A percentile compares a stretch with the other conserved stretches of the same genome.
These are phyloP conservation scores for Thermothelomyces thermophilus DNA, from an alignment of 2,329 filamentous ascomycete species.

Conservation along the genomic window DNA sequence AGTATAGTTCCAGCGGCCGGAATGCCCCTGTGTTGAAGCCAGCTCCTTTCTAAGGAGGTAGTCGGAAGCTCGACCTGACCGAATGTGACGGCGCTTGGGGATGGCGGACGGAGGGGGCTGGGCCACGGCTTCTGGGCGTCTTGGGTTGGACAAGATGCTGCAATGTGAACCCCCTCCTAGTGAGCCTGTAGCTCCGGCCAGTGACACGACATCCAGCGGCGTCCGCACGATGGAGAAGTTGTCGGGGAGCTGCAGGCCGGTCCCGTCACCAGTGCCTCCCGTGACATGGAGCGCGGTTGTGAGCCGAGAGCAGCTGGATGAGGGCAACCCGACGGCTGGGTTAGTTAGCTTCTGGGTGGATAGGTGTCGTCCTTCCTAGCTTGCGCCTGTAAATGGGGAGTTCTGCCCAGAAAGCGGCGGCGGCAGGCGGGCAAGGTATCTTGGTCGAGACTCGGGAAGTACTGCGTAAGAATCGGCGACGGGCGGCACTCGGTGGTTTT, in stretches of 20 bases:
- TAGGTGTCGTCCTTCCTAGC: slow-evolving; percentile 9
- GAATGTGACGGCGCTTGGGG: slow-evolving; percentile 11
- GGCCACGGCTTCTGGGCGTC: slow-evolving; percentile 27
- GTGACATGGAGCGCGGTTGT: slow-evolving; percentile 15
- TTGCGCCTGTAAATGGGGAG: slow-evolving; percentile 9
- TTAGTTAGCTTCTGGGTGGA: neutral
- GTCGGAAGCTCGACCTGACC: slow-evolving; percentile 14
- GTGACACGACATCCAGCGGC: slow-evolving; percentile 46
- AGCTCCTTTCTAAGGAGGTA: slow-evolving; percentile 14
- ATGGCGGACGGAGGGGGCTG: slow-evolving; percentile 7
- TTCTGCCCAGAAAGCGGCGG: slow-evolving; percentile 9
- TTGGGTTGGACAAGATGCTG: slow-evolving; percentile 45
- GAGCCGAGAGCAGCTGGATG: slow-evolving; percentile 6
- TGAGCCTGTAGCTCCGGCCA: slow-evolving; percentile 35
- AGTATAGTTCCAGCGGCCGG: slow-evolving; percentile 2
- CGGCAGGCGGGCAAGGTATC: slow-evolving; percentile 7
- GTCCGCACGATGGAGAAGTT: slow-evolving; percentile 30
- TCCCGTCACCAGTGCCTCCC: slow-evolving; percentile 19
- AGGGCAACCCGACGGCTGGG: slow-evolving; percentile 11
- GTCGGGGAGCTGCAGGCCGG: slow-evolving; percentile 40
- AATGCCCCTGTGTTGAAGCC: slow-evolving; percentile 6
- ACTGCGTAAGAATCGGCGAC: slow-evolving; percentile 32
- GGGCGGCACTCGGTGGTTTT: slow-evolving; percentile 41
- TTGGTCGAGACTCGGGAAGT: slow-evolving; percentile 17
- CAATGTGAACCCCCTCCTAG: slow-evolving; percentile 39